A percentile compares a stretch with the other conserved stretches of the same genome.
Evolutionary conservation across 2,329 filamentous ascomycete genomes (phyloP).

Genomic region (Plectosphaerella cucumerina): DNA sequence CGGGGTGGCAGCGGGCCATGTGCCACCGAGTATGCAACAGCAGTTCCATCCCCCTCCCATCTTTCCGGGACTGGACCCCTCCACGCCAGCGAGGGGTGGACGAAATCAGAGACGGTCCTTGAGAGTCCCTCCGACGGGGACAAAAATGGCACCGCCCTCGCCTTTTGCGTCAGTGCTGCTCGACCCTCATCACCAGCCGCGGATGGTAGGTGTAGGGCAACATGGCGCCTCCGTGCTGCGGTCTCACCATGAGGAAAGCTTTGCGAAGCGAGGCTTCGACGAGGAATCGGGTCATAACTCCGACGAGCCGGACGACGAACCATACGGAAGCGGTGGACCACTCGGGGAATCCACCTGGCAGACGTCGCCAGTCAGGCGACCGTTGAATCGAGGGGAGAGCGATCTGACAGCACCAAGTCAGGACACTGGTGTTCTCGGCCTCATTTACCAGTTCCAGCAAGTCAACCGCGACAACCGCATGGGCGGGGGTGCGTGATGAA

Average conservation of each 20-base stretch:
- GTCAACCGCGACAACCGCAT: slow-evolving; percentile 46
- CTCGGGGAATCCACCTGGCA: slow-evolving; percentile 59
- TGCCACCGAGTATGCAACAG: slow-evolving; percentile 50
- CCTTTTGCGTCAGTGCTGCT: slow-evolving; percentile 71
- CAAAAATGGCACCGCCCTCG: slow-evolving; percentile 47
- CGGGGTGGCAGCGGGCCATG: slow-evolving; percentile 53
- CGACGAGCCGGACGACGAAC: slow-evolving; percentile 53
- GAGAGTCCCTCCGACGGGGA: slow-evolving; percentile 37
- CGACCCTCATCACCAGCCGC: slow-evolving; percentile 71
- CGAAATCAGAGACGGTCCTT: slow-evolving; percentile 41
- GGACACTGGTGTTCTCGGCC: slow-evolving; percentile 51
- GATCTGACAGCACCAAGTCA: slow-evolving; percentile 38
- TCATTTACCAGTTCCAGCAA: slow-evolving; percentile 57
- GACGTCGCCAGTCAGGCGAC: slow-evolving; percentile 44
- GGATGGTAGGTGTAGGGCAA: no score
- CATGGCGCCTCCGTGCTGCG: no score
- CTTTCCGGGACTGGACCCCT: slow-evolving; percentile 68
- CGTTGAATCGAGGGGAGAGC: slow-evolving; percentile 49
- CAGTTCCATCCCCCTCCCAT: slow-evolving; percentile 72
- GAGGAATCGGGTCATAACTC: no score
- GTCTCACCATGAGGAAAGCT: no score
- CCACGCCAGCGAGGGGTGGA: slow-evolving; percentile 47
- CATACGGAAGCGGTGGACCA: slow-evolving; percentile 46
- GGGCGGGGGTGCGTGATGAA: slow-evolving; percentile 24
- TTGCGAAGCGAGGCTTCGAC: no score